Percentiles rank a stretch among this genome's conserved stretches.
Conservation (phyloP, 2,329 filamentous ascomycete species). For the Phoma sp. region DNA sequence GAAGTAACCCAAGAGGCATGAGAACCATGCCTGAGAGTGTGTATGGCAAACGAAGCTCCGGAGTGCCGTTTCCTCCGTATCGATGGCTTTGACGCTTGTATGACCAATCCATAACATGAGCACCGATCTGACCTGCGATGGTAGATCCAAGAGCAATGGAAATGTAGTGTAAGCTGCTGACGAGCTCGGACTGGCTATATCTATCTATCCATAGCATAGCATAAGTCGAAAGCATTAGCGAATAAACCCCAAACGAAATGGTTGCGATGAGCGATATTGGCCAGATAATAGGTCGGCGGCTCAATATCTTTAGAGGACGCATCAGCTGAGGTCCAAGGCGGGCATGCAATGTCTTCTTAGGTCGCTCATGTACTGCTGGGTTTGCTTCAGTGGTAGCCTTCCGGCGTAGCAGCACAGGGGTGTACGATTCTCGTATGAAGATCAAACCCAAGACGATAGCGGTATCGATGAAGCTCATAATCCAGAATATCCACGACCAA, state of each 20-base stretch:
- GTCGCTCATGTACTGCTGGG: neutral
- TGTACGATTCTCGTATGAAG: constrained; percentile 55
- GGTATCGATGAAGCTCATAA: constrained; percentile 26
- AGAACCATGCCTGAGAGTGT: too few species aligned
- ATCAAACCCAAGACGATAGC: constrained; percentile 37
- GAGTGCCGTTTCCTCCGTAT: too few species aligned
- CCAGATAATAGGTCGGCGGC: constrained; percentile 61
- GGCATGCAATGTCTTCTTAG: constrained; percentile 58
- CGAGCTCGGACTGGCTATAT: constrained; percentile 29
- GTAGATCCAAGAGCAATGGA: constrained; percentile 67
- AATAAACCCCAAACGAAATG: constrained; percentile 50
- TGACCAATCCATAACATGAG: constrained; percentile 55
- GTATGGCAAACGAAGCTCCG: too few species aligned
- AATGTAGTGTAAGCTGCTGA: constrained; percentile 46
- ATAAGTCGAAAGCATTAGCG: constrained; percentile 33
- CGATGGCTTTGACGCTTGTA: too few species aligned
- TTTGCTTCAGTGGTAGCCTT: constrained; percentile 56
- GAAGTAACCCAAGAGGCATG: neutral
- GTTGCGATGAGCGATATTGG: constrained; percentile 52
- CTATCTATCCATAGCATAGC: constrained; percentile 31
- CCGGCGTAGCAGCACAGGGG: constrained; percentile 52
- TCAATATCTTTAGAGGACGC: constrained; percentile 61
- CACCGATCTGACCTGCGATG: constrained; percentile 46
- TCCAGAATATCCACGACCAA: constrained; percentile 39
- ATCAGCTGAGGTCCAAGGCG: constrained; percentile 43